Evolutionary conservation across 2,329 filamentous ascomycete species (phyloP), one percentile per base, ranked within the genome.

Genomic region (Eutypella sp.): DNA sequence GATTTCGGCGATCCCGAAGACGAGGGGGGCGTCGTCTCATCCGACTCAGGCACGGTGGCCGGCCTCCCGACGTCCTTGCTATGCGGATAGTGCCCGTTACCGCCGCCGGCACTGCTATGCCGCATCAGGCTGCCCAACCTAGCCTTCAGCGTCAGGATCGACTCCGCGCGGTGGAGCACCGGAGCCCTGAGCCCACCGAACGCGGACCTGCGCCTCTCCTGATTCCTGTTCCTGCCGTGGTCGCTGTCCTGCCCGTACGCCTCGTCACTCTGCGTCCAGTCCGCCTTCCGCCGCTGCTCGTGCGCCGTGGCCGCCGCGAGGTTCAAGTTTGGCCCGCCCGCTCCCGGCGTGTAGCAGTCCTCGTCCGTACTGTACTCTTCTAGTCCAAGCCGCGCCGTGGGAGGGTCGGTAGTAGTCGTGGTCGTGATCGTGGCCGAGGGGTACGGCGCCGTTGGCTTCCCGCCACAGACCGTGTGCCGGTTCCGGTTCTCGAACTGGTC

Each of bases 221-320:
- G 40, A 33, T 44, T 45, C 27, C 37, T 42, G 16, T 41, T 19
- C 34, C 43, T 48, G 36, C 48, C 44, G 38, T 40, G 38, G 33
- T 53, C 43, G 47, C 51, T 54, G 50, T 54, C 11, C 5, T 33
- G 29, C 5, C 13, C 49, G 47, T 50, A 41, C 15, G 54, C 41
- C 60, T 81, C 75, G 50, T 81, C 78, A 54, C 70, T 74, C 57
- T 82, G 78, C 24, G 75, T 75, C 79, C 79, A 83, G 59, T 82
- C 78, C 45, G 75, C 72, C n/a, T n/a, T n/a, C 25, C 71, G 50
- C 13, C 25, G 66, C 53, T 70, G 67, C 45, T 70, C 64, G 24
- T 67, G 50, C 13, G 56, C 56, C 38, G 49, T 49, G 4, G 47
- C 49, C n/a, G n/a, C n/a, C n/a, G n/a, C n/a, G n/a, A n/a, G n/a